Base-by-base conservation (phyloP, 2,329 filamentous ascomycete species). In the Exophiala aquamarina region DNA sequence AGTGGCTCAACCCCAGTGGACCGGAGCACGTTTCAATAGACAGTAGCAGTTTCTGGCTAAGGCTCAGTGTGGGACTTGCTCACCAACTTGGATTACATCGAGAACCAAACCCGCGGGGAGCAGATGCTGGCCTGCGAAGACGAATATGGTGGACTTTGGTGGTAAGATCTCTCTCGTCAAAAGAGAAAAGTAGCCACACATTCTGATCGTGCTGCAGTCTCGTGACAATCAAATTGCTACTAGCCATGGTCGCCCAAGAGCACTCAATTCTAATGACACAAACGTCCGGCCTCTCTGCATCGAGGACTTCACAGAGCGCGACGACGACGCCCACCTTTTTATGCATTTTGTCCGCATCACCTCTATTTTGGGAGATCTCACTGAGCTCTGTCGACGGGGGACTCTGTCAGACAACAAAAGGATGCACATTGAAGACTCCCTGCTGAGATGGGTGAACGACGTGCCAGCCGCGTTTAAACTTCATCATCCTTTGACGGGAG, bases 31-130 rank as follows among this genome's bases (percentile, higher is more conserved):
- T 66, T 13, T 72, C 69, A 9, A 61, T 69, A 6, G 68, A 73
- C 49, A 72, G 67, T 1, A 72, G 70, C 44, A 65, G 67, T 9
- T 72, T 73, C 48, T 73, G 70, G 70, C 59, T 70, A 21, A 63
- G 68, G 17, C 66, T 71, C 19, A 67, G 67, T 29, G 65, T 69
- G 15, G 69, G 68, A 2, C 54, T 73, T 19, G 69, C 69, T 2
- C 70, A 71, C 57, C 70, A 73, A 44, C 62, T 72, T 45, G 70
- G 70, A 3, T 57, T 73, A n/a, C 70, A 73, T 48, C 64, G 66
- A 32, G 69, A 73, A 41, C 69, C 70, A 2, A 44, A 48, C 14
- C 55, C 54, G 3, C 57, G 57, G 3, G 64, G 62, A 39, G 52
- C 59, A 18, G 65, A 56, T 43, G 50, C 44, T 9, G 40, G 62